Evolutionary conservation across 2,329 filamentous ascomycete genomes (phyloP).

Genomic region (Lecanicillium sp.): DNA sequence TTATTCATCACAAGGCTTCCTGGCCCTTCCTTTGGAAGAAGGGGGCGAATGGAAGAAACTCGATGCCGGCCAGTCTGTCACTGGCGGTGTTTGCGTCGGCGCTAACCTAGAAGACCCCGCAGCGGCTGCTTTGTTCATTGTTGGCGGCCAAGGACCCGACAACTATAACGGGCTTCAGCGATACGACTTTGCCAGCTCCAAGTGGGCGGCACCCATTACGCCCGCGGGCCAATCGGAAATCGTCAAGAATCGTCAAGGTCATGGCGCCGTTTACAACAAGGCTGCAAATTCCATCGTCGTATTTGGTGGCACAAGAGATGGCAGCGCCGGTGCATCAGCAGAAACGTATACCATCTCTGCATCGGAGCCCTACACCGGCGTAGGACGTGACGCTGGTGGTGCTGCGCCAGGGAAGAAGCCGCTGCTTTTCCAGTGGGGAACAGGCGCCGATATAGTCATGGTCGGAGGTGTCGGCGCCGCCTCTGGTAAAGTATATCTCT

Average conservation of each 20-base stretch:
- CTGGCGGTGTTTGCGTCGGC: conserved; percentile 64
- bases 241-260: conserved; percentile 62
- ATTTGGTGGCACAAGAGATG: conserved; percentile 68
- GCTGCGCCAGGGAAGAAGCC: conserved; percentile 60
- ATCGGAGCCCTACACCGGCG: conserved; percentile 54
- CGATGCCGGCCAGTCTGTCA: conserved; percentile 59
- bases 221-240: conserved; percentile 37
- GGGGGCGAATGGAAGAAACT: conserved; percentile 67
- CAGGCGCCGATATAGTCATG: conserved; percentile 61
- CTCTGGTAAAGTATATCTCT: conserved; percentile 66
- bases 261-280: conserved; percentile 69
- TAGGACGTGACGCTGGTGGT: conserved; percentile 46
- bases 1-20: conserved; percentile 68
- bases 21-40: conserved; percentile 60
- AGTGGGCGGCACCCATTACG: conserved; percentile 38
- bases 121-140: conserved; percentile 64
- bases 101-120: conserved; percentile 52
- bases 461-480: conserved; percentile 35
- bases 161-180: conserved; percentile 71
- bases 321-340: conserved; percentile 49
- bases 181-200: conserved; percentile 44
- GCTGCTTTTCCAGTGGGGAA: conserved; percentile 65
- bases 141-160: conserved; percentile 59
- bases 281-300: conserved; percentile 65
- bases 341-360: conserved; percentile 70